phyloP scores from a whole-genome alignment of 116 monocot species.

The Phalaenopsis hybrid region DNA sequence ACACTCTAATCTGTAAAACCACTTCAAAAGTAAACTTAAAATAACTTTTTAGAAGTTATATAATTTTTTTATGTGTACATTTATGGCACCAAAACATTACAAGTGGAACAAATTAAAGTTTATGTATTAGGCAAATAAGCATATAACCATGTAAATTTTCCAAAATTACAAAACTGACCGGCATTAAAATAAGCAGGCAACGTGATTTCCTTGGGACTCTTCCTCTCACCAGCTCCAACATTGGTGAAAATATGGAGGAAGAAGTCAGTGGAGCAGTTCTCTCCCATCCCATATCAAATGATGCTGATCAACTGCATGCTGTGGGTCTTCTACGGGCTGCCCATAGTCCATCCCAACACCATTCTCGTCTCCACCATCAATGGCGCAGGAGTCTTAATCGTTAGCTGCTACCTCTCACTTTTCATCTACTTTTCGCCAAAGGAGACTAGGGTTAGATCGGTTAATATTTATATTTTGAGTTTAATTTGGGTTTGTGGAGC shows the following conservation, averaged over 20 bases:
- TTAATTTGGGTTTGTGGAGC: too few species aligned
- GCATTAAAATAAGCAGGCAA: slow-evolving; percentile 27
- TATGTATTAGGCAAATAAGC: too few species aligned
- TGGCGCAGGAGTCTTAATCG: slow-evolving; percentile 42
- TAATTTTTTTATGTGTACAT: too few species aligned
- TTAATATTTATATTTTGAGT: too few species aligned
- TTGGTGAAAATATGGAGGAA: slow-evolving; percentile 42
- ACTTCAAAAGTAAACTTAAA: too few species aligned
- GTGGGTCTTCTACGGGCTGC: slow-evolving; percentile 83
- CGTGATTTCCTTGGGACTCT: slow-evolving; percentile 27
- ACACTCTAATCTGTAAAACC: too few species aligned
- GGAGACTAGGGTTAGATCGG: too few species aligned
- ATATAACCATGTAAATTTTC: too few species aligned
- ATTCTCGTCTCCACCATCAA: slow-evolving; percentile 74
- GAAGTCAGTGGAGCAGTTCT: slow-evolving; percentile 64
- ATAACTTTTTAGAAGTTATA: too few species aligned
- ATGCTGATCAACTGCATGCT: slow-evolving; percentile 67
- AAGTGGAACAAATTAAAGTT: too few species aligned
- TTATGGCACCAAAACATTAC: too few species aligned
- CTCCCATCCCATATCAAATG: slow-evolving; percentile 51
- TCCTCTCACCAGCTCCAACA: slow-evolving; percentile 24
- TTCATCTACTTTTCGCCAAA: slow-evolving; percentile 14
- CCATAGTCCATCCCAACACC: slow-evolving; percentile 45
- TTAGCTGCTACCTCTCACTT: slow-evolving; percentile 51
- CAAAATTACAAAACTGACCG: too few species aligned